These are phyloP conservation scores for Neocucurbitaria cava DNA, from an alignment of 2,329 filamentous ascomycete genomes.

Conservation along the genomic window DNA sequence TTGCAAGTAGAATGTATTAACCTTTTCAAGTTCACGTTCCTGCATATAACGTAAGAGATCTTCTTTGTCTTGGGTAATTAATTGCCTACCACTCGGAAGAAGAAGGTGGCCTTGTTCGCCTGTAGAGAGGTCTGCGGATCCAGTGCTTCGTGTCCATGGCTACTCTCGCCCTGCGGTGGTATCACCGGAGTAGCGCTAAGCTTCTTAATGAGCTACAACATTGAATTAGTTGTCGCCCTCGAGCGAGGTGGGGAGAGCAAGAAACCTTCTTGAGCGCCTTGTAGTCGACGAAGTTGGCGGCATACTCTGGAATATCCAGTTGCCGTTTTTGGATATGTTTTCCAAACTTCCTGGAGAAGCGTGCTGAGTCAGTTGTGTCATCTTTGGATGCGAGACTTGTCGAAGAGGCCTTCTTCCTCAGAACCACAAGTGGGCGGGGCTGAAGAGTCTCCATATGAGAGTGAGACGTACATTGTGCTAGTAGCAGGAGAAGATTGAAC, in stretches of 20 bases:
- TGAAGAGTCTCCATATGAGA: conserved; percentile 44
- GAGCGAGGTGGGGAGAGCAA: conserved; percentile 2
- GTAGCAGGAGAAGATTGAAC: conserved; percentile 28
- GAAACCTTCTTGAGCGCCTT: conserved; percentile 97
- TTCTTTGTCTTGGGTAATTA: not conserved
- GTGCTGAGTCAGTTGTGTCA: conserved; percentile 47
- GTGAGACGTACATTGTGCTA: conserved; percentile 48
- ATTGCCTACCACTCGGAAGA: conserved; percentile 85
- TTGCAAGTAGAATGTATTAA: conserved; percentile 96
- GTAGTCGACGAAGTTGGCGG: conserved; percentile 98
- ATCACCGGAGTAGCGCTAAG: conserved; percentile 90
- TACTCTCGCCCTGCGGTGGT: conserved; percentile 72
- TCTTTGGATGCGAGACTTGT: conserved; percentile 47
- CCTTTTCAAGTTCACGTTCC: conserved; percentile 98
- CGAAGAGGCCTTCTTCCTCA: conserved; percentile 44
- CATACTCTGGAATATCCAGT: conserved; percentile 99
- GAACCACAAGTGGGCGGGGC: conserved; percentile 34
- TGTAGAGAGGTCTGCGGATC: conserved; percentile 91
- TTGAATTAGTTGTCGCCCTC: conserved; percentile 14
- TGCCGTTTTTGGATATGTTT: conserved; percentile 99
- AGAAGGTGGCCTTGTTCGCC: conserved; percentile 98
- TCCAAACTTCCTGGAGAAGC: conserved; percentile 88
- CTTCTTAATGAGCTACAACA: conserved; percentile 89
- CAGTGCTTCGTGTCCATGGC: conserved; percentile 52
- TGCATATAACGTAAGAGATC: conserved; percentile 47